phyloP scores from a whole-genome alignment of 2,329 filamentous ascomycete genomes.

The Sporothrix dimorphospora region DNA sequence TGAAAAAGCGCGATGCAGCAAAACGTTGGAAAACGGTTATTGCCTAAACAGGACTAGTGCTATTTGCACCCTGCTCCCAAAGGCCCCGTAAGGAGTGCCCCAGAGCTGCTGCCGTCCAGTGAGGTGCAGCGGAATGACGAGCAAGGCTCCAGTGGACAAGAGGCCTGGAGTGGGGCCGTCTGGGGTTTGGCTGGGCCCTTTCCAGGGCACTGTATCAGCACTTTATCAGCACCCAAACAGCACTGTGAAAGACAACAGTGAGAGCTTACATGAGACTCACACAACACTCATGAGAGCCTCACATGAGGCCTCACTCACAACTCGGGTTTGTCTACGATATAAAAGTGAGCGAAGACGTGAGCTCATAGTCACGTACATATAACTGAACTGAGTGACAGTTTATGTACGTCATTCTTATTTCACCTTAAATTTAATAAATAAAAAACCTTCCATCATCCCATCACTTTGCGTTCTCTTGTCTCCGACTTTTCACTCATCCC shows the following conservation, averaged over 20 bases:
- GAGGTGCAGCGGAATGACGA: constrained; percentile 1
- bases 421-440: not conserved
- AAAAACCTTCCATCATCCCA: not conserved
- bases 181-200: not conserved
- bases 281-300: not conserved
- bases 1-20: constrained; percentile 15
- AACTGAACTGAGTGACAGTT: not conserved
- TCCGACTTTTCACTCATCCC: not conserved
- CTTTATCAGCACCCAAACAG: not conserved
- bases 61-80: not conserved
- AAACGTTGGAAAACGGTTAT: not conserved
- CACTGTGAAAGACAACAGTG: not conserved
- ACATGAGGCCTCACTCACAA: not conserved
- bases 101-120: not conserved
- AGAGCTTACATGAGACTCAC: not conserved
- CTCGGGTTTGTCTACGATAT: not conserved
- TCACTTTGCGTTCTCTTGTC: not conserved
- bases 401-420: not conserved
- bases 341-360: not conserved
- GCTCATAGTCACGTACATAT: not conserved
- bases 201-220: no score
- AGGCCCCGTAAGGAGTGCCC: not conserved
- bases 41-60: constrained; percentile 17
- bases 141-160: not conserved
- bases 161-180: not conserved